Evolutionary conservation across 2,329 filamentous ascomycete genomes (phyloP).

Genomic region (Fusarium penzigii): DNA sequence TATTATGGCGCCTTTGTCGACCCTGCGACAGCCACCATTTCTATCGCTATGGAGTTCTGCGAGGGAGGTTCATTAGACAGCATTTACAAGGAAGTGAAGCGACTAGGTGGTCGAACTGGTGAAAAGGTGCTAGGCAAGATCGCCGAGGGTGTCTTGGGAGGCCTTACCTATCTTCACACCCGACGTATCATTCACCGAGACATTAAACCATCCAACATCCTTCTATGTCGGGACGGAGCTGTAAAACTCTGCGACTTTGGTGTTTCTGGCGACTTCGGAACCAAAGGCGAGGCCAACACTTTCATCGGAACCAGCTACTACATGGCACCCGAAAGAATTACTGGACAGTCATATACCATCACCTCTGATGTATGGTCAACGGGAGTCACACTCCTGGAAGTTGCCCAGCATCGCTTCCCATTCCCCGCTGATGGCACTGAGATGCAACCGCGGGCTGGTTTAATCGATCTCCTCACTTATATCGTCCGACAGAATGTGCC

Average conservation of each 20-base stretch:
- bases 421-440: conserved; percentile 97
- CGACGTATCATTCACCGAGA: conserved; percentile 98
- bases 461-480: conserved; percentile 95
- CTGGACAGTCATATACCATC: conserved; percentile 96
- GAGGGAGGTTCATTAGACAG: conserved; percentile 95
- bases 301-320: conserved; percentile 99
- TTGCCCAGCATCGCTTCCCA: conserved; percentile 97
- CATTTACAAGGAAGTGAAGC: conserved; percentile 97
- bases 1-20: conserved; percentile 98
- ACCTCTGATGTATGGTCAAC: conserved; percentile 98
- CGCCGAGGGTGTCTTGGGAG: conserved; percentile 90
- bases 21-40: conserved; percentile 93
- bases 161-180: conserved; percentile 90
- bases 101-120: conserved; percentile 88
- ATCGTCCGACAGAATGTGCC: conserved; percentile 96
- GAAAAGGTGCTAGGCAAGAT: conserved; percentile 98
- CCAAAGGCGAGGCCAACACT: conserved; percentile 96
- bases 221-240: conserved; percentile 87
- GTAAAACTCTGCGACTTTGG: conserved; percentile 99
- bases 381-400: conserved; percentile 94
- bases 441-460: conserved; percentile 86
- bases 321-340: conserved; percentile 98
- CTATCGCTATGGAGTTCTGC: conserved; percentile 98
- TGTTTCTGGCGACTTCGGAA: conserved; percentile 96
- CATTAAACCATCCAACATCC: conserved; percentile 97